Conservation (phyloP, 2,329 filamentous ascomycete species). For the Macrophomina phaseolina region DNA sequence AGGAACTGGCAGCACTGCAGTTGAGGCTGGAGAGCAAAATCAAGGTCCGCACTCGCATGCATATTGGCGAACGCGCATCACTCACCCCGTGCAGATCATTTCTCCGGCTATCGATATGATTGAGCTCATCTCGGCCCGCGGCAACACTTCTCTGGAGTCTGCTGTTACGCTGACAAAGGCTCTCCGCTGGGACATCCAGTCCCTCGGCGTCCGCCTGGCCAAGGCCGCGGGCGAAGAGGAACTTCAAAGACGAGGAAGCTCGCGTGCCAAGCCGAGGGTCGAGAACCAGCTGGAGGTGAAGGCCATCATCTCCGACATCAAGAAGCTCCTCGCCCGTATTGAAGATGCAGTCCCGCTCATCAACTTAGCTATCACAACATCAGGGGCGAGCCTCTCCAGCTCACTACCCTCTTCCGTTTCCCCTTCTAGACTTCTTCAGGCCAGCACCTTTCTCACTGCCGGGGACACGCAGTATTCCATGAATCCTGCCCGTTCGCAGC, state of each 20-base stretch:
- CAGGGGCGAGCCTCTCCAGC: slow-evolving; percentile 83
- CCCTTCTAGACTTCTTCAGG: slow-evolving; percentile 87
- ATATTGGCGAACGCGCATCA: neutral
- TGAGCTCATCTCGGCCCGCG: slow-evolving; percentile 79
- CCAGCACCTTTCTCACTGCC: slow-evolving; percentile 86
- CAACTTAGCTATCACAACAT: slow-evolving; percentile 92
- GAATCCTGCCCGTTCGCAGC: slow-evolving; percentile 67
- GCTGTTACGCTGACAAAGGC: slow-evolving; percentile 83
- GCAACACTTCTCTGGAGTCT: slow-evolving; percentile 82
- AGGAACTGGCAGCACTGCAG: slow-evolving; percentile 76
- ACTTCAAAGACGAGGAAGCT: slow-evolving; percentile 50
- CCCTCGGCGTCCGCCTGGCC: slow-evolving; percentile 76
- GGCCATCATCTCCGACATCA: slow-evolving; percentile 76
- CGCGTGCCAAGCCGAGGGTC: slow-evolving; percentile 56
- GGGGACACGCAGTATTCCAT: slow-evolving; percentile 83
- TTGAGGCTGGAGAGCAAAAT: slow-evolving; percentile 83
- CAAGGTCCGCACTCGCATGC: slow-evolving; percentile 57
- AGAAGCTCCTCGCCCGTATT: slow-evolving; percentile 74
- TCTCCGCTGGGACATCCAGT: slow-evolving; percentile 81
- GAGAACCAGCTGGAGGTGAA: slow-evolving; percentile 69
- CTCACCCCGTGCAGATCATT: slow-evolving; percentile 66
- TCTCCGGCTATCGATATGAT: slow-evolving; percentile 92
- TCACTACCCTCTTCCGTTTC: slow-evolving; percentile 82
- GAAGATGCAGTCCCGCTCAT: slow-evolving; percentile 91
- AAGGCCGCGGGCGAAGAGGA: slow-evolving; percentile 71